Evolutionary conservation across 352 stramenopile genomes (phyloP), one percentile per base, ranked within the genome.

Genomic region (Blastocystis sp.): DNA sequence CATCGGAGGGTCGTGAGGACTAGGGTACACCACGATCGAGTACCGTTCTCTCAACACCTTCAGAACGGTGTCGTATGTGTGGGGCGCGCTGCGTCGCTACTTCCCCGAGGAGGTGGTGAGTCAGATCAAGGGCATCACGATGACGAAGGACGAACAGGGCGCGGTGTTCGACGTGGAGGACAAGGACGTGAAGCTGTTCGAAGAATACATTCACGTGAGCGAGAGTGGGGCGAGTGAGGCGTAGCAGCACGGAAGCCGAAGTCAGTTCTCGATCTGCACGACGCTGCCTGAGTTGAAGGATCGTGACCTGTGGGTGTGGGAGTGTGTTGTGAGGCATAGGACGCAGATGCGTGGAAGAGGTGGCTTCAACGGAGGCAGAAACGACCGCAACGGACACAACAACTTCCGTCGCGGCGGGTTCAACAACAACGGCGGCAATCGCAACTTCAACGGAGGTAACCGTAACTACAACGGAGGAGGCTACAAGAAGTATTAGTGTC

Each of bases 151-250:
- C 91, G 91, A 91, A 21, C 94, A 95, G 93, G 94, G 93, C 31
- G 95, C 94, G 31, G 95, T 96, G 88, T 97, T 98, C 88, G 95
- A 98, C 79, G 91, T 98, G 41, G 94, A 94, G 0, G 91, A 93
- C 21, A 91, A 92, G 21, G 93, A 91, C 29, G 90, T 96, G 45
- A 90, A 93, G 35, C 31, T 91, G 10, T 66, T 97, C 1, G 92
- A 96, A 61, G 91, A 94, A 50, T 92, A 94, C 33, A 95, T 97
- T 70, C 94, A 96, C 63, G 91, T 93, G 29, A 91, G 91, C 19
- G 63, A 12, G 63, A 13, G 29, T 12, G n/a, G 0, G 35, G 63
- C 1, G 21, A 4, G 35, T 74, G 60, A 76, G 13, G 4, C 12
- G 37, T 74, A 79, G 35, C 24, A 90, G 16, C 55, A 85, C 50